Percentiles rank a stretch among this genome's conserved stretches.
These are phyloP conservation scores for Podospora fimiseda DNA, from an alignment of 495 filamentous ascomycete genomes.

Conservation along the genomic window DNA sequence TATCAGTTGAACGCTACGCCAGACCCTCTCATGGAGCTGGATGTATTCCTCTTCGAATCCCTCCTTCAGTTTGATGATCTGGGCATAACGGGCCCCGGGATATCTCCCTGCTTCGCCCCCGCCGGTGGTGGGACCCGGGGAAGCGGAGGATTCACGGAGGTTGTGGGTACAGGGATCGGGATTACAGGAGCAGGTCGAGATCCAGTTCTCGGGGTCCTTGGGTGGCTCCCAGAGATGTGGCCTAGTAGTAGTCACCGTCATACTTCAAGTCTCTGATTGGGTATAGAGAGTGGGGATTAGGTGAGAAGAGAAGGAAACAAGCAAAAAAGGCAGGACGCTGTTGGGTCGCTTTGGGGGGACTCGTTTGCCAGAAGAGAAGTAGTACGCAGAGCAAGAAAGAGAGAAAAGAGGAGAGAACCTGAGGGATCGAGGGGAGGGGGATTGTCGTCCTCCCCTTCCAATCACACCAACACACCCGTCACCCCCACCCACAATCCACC, in stretches of 20 bases:
- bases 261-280: too few relatives aligned
- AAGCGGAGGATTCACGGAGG: neutral
- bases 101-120: conserved; percentile 4
- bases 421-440: neutral
- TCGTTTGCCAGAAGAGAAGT: neutral
- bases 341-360: too few relatives aligned
- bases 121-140: neutral
- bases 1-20: conserved; percentile 67
- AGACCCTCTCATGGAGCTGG: conserved; percentile 62
- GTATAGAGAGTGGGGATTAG: too few relatives aligned
- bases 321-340: too few relatives aligned
- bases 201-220: neutral
- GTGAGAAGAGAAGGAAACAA: too few relatives aligned
- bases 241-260: too few relatives aligned
- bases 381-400: neutral
- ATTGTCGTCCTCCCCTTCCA: too few relatives aligned
- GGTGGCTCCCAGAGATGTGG: neutral
- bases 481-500: too few relatives aligned
- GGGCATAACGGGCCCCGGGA: conserved; percentile 51
- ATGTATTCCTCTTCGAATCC: conserved; percentile 60
- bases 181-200: neutral
- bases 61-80: conserved; percentile 65
- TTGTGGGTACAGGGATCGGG: neutral
- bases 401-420: neutral
- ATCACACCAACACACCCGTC: too few relatives aligned